A percentile compares a stretch with the other conserved stretches of the same genome.
These are phyloP conservation scores for Xylariales sp. DNA, from an alignment of 2,329 filamentous ascomycete species.

Conservation along the genomic window DNA sequence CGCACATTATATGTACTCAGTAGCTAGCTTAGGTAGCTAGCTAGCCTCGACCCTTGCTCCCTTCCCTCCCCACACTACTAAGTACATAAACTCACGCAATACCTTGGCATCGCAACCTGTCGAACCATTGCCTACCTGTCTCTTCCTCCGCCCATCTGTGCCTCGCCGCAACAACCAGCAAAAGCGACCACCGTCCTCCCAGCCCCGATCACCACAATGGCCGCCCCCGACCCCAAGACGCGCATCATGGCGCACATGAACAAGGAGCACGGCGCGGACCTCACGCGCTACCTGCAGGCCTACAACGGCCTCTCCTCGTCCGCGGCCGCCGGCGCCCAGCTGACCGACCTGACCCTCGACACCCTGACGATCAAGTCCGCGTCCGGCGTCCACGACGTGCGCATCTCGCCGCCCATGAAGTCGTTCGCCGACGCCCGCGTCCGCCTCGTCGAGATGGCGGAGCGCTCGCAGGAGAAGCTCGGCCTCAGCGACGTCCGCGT, in stretches of 20 bases:
- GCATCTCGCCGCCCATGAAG: conserved; percentile 77
- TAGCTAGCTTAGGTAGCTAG: too few species aligned
- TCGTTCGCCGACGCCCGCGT: conserved; percentile 74
- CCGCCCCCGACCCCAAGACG: conserved; percentile 60
- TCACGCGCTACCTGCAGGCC: conserved; percentile 81
- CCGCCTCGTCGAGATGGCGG: conserved; percentile 77
- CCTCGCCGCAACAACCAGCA: neutral
- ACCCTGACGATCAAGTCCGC: conserved; percentile 70
- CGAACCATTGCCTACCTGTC: neutral
- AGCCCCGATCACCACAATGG: conserved; percentile 28
- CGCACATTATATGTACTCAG: too few species aligned
- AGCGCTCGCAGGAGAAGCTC: conserved; percentile 67
- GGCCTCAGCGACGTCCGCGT: conserved; percentile 64
- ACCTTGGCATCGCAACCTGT: neutral
- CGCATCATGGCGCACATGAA: conserved; percentile 90
- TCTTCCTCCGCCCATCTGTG: neutral
- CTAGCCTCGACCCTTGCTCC: too few species aligned
- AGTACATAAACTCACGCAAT: conserved; percentile 2
- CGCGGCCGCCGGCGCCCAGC: conserved; percentile 66
- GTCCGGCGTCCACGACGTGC: conserved; percentile 63
- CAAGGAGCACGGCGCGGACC: conserved; percentile 78
- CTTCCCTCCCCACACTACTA: neutral
- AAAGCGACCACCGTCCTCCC: too few species aligned
- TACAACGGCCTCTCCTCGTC: conserved; percentile 69
- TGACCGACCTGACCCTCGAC: conserved; percentile 74